These are phyloP conservation scores for Sporothrix brunneoviolacea DNA, from an alignment of 2,329 filamentous ascomycete species.

Conservation along the genomic window DNA sequence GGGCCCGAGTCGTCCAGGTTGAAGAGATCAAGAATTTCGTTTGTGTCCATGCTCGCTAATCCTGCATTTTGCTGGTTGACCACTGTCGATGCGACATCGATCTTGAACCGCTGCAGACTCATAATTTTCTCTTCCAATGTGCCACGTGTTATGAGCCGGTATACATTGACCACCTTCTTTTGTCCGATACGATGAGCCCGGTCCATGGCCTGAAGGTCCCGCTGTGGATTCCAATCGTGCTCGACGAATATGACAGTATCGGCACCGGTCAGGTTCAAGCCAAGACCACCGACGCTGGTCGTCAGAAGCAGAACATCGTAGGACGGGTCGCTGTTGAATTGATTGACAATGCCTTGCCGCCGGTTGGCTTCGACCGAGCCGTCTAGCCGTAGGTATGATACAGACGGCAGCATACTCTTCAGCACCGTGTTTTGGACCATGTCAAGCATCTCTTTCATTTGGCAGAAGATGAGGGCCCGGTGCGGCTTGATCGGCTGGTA, in stretches of 20 bases:
- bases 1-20: slow-evolving; percentile 76
- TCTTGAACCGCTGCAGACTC: slow-evolving; percentile 97
- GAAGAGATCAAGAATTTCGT: slow-evolving; percentile 95
- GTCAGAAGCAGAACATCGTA: slow-evolving; percentile 93
- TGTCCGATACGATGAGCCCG: slow-evolving; percentile 96
- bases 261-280: slow-evolving; percentile 90
- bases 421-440: slow-evolving; percentile 96
- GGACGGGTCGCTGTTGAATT: slow-evolving; percentile 95
- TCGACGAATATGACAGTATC: slow-evolving; percentile 99
- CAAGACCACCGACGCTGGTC: slow-evolving; percentile 89
- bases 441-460: slow-evolving; percentile 99
- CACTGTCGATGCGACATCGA: slow-evolving; percentile 94
- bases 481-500: slow-evolving; percentile 89
- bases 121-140: slow-evolving; percentile 98
- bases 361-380: slow-evolving; percentile 87
- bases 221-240: slow-evolving; percentile 99
- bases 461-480: slow-evolving; percentile 92
- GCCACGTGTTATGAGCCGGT: slow-evolving; percentile 89
- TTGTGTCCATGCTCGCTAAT: slow-evolving; percentile 91
- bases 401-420: slow-evolving; percentile 81
- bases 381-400: slow-evolving; percentile 90
- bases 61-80: slow-evolving; percentile 99
- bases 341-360: slow-evolving; percentile 96
- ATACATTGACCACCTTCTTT: slow-evolving; percentile 99
- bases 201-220: slow-evolving; percentile 98